phyloP scores from a whole-genome alignment of 1,139 yeast genomes.

The Ogataea hybrid region DNA sequence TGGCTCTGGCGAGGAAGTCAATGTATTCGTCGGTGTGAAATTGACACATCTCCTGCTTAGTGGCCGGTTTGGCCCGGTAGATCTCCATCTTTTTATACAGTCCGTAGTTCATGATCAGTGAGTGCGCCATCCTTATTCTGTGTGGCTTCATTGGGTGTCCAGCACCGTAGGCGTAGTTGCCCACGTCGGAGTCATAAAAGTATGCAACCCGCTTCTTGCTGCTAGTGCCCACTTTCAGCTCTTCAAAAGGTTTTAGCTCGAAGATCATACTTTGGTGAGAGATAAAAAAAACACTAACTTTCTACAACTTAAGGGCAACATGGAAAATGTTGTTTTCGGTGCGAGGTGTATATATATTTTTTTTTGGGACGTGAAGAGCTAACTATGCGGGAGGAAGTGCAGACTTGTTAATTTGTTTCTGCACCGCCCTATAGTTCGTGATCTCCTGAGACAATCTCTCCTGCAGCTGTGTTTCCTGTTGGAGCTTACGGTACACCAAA shows the following conservation, averaged over 20 bases:
- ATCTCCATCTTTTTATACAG: slow-evolving; percentile 96
- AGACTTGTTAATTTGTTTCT: slow-evolving; percentile 23
- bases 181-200: slow-evolving; percentile 81
- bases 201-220: slow-evolving; percentile 65
- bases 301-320: slow-evolving; percentile 5
- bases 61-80: slow-evolving; percentile 93
- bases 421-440: slow-evolving; percentile 21
- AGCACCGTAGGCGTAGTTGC: slow-evolving; percentile 96
- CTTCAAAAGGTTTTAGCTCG: slow-evolving; percentile 56
- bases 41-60: slow-evolving; percentile 98
- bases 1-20: slow-evolving; percentile 87
- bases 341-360: slow-evolving; percentile 3
- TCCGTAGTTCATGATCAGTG: slow-evolving; percentile 95
- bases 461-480: slow-evolving; percentile 42
- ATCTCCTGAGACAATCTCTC: slow-evolving; percentile 48
- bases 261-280: slow-evolving; percentile 25
- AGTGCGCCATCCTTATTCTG: slow-evolving; percentile 97
- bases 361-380: background rate
- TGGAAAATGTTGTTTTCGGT: background rate
- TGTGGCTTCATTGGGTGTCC: slow-evolving; percentile 99
- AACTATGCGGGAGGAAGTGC: slow-evolving; percentile 15
- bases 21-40: slow-evolving; percentile 97
- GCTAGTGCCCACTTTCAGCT: slow-evolving; percentile 52
- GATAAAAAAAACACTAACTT: slow-evolving; percentile 1
- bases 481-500: slow-evolving; percentile 40